Base-by-base conservation (phyloP, 148 eudicot species). In the Suaeda aralocaspica region DNA sequence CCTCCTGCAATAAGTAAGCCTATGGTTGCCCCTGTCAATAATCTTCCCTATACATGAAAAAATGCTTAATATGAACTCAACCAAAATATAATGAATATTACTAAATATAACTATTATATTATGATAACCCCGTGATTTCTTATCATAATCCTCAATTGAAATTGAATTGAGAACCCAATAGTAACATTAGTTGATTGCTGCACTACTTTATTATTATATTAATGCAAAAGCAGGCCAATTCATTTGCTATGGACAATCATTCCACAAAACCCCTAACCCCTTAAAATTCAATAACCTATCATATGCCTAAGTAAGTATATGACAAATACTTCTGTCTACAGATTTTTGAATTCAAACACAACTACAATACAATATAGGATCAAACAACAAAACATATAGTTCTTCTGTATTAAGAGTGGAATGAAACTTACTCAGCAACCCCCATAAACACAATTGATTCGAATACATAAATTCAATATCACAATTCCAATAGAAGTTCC, bases 1-100 rank as follows among this genome's bases (percentile, higher is more conserved):
- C 98, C 98, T 67, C 97, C 98, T 53, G 83, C 87, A 76, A 94
- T 94, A 53, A 94, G 61, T 49, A 94, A 76, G 49, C 97, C 93
- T 63, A 94, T 73, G 0, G 93, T 82, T 46, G 92, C 80, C 67
- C 88, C 93, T 28, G 99, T 91, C 73, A 91, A 78, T 63, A 94
- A 73, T 62, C 91, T 86, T 48, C 96, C 96, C 99, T 94, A 65
- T 46, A 77, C 30, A 56, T 1, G 1, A 34, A 10, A 0, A 26
- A 49, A 56, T 19, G 2, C 16, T 15, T 14, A 34, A 15, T 65
- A 48, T 48, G 61, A 57, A 56, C 28, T 57, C 29, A 29, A 22
- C 42, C 18, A 24, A 34, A 36, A 15, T 14, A 64, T 22, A 18
- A 16, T 14, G 46, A 41, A 50, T 28, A 39, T 16, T 56, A n/a